Evolutionary conservation across 208 protist genomes (phyloP).

Genomic region (Acanthamoeba castellanii): DNA sequence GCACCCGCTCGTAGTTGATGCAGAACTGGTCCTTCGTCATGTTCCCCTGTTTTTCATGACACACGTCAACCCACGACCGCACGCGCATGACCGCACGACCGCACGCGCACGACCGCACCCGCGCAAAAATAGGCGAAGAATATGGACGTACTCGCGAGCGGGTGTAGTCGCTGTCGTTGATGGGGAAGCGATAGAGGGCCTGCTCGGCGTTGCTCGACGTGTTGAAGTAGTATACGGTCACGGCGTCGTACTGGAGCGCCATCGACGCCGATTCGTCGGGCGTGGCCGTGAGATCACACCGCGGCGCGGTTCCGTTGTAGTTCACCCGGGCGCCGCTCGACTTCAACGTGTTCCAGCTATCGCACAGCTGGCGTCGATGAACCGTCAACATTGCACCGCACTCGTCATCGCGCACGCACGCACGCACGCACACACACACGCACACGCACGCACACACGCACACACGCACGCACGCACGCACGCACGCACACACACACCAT

Average conservation of each 20-base stretch:
- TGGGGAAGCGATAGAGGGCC: background rate
- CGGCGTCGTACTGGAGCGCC: background rate
- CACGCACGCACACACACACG: no score
- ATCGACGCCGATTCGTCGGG: background rate
- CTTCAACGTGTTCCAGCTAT: background rate
- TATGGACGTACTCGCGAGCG: background rate
- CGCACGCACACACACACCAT: background rate
- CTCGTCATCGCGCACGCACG: no score
- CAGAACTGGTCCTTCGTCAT: background rate
- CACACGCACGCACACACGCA: no score
- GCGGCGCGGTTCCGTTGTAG: background rate
- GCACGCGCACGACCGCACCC: background rate
- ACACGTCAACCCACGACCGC: no score
- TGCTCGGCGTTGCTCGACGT: background rate
- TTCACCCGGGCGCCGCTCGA: background rate
- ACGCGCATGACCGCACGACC: no score
- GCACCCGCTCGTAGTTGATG: background rate
- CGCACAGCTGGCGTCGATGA: background rate
- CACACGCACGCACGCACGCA: no score
- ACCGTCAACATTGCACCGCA: background rate
- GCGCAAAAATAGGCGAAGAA: background rate
- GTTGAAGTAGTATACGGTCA: background rate
- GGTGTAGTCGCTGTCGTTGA: background rate
- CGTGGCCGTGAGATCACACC: background rate
- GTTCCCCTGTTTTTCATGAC: background rate